Evolutionary conservation across 164 flowering plant genomes (phyloP), one percentile per base, ranked within the genome.

Genomic region (Macadamia tetraphylla): DNA sequence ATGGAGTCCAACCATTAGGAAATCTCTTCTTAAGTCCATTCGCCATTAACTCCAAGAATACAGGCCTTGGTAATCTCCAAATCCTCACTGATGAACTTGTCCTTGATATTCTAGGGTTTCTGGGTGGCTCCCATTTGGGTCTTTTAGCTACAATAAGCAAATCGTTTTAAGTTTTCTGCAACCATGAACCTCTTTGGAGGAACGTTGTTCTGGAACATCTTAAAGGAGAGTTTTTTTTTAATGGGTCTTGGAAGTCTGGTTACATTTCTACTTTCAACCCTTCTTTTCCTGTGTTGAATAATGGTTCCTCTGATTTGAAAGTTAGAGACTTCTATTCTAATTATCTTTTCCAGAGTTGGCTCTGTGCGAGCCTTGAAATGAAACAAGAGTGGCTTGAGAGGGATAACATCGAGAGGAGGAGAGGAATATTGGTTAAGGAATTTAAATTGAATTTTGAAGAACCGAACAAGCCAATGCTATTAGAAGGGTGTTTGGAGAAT

Each of bases 331-430:
- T 94, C 70, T 94, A 89, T 73, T 92, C 98, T 35, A 97, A 95
- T 77, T 95, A 92, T 81, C 81, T 92, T 71, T 95, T 95, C 63
- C 99, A 92, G 77, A 95, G 99, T 65, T 95, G 99, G 97, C 79
- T 95, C 2, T 95, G 99, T 82, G 97, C 97, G 17, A 92, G 79
- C 77, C 91, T 95, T 62, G 99, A 89, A 81, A 92, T 95, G 97
- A 92, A 85, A 72, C 82, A 81, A 0, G 94, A 95, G 57, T 92
- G 99, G 99, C 85, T 95, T 7, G 85, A 86, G 60, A 87, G 92
- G 70, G 97, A 95, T 79, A 95, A 86, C 72, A 88, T 95, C 30
- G 70, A 74, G 23, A 52, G 98, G 73, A 86, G 81, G 65, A 81
- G 72, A 35, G 81, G 87, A 43, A 86, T 95, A 75, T 88, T 94